Evolutionary conservation across 495 filamentous ascomycete species (phyloP), one percentile per base, ranked within the genome.

Genomic region (Penicillium nucicola): DNA sequence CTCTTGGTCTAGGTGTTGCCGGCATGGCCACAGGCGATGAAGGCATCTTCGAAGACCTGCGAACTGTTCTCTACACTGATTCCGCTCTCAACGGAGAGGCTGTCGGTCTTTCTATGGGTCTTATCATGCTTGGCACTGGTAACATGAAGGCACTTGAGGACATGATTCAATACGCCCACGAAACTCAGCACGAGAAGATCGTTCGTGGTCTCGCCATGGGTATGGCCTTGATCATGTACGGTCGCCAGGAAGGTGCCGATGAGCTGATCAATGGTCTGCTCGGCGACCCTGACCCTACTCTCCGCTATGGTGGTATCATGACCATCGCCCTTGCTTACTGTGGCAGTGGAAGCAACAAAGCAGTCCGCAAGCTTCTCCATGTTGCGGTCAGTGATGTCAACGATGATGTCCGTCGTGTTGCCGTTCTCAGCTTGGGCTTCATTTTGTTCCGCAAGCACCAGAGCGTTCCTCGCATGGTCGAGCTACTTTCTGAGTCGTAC

Each of bases 181-280:
- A 99, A 31, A 99, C 95, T 0, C 89, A 92, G 44, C 95, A 99
- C 68, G 95, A 97, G 72, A 99, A 99, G 81, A 97, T 96, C 45
- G 90, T 97, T 17, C 90, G 95, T 40, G 95, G 95, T 57, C 78
- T 95, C 45, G 92, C 92, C 14, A 78, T 99, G 53, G 95, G 95
- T 51, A 97, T 99, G 89, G 90, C 95, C 31, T 75, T 99, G 51
- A 96, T 97, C 72, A 99, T 97, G 92, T 97, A 92, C 58, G 90
- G 88, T 25, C 86, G 89, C 35, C 92, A 97, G 69, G 95, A 97
- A 64, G 87, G 85, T 45, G 95, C 93, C 5, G 95, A 99, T 70
- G 88, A 90, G 58, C 79, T 96, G 56, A 95, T 97, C 57, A 92
- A 92, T 60, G 89, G 90, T 42, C 84, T 99, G 10, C 76, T 99